Percentiles rank a stretch among this genome's conserved stretches.
Evolutionary conservation across 2,329 filamentous ascomycete genomes (phyloP).

Genomic region (Ceratocystiopsis minuta): DNA sequence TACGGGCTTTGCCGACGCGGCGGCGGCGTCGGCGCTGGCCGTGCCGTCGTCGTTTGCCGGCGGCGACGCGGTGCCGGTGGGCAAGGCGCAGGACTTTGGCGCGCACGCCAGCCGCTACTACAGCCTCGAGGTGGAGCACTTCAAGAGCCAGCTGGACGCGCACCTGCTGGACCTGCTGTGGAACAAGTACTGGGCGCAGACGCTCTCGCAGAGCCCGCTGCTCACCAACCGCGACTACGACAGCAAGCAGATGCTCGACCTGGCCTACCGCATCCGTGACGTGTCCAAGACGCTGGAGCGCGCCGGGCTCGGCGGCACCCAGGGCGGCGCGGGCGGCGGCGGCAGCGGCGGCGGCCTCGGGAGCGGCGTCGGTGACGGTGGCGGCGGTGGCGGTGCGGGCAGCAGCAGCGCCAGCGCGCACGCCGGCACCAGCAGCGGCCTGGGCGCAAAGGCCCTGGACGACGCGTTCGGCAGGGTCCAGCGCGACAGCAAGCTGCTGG

Average conservation of each 20-base stretch:
- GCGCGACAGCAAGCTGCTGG: constrained; percentile 42
- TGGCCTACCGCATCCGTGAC: constrained; percentile 65
- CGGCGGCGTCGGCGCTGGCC: background rate
- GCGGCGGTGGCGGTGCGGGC: too few relatives aligned
- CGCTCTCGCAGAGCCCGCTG: constrained; percentile 75
- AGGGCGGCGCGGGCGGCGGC: constrained; percentile 12
- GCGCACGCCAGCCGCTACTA: constrained; percentile 87
- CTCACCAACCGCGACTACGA: constrained; percentile 86
- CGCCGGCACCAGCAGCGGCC: constrained; percentile 12
- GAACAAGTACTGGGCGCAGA: constrained; percentile 99
- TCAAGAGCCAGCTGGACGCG: constrained; percentile 80
- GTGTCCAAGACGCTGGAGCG: constrained; percentile 27
- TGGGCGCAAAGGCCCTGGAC: constrained; percentile 19
- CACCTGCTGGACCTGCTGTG: constrained; percentile 76
- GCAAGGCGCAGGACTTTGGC: constrained; percentile 89
- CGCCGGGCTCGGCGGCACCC: constrained; percentile 11
- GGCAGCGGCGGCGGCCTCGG: constrained; percentile 11
- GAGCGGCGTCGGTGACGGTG: too few relatives aligned
- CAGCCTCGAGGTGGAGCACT: constrained; percentile 76
- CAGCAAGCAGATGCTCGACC: constrained; percentile 79
- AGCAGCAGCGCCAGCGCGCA: constrained; percentile 9
- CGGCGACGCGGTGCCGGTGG: constrained; percentile 61
- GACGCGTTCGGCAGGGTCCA: constrained; percentile 40
- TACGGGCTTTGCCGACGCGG: too few relatives aligned
- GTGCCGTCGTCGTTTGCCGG: constrained; percentile 20